Conservation (phyloP, 495 filamentous ascomycete genomes). For the Penicillium coffeae region DNA sequence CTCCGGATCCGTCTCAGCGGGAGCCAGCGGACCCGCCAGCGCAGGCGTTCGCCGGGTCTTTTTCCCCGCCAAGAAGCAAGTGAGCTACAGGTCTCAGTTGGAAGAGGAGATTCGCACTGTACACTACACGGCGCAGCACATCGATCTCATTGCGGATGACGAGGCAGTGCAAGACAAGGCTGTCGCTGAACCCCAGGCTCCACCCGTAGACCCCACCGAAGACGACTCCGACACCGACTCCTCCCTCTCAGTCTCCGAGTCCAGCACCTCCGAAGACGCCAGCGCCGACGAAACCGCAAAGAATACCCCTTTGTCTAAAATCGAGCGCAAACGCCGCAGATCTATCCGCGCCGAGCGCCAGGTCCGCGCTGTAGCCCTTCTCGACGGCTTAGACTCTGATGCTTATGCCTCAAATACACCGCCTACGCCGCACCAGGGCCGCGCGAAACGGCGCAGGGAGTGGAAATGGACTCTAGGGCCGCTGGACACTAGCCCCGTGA, state of each 20-base stretch:
- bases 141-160: constrained; percentile 20
- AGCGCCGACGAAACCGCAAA: constrained; percentile 12
- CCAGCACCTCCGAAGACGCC: constrained; percentile 41
- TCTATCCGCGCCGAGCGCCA: constrained; percentile 36
- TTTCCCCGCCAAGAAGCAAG: constrained; percentile 56
- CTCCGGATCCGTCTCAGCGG: constrained; percentile 38
- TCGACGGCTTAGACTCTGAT: constrained; percentile 33
- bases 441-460: constrained; percentile 49
- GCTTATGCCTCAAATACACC: constrained; percentile 37
- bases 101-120: constrained; percentile 54
- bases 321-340: constrained; percentile 38
- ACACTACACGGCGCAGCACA: constrained; percentile 49
- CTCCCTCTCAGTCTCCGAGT: constrained; percentile 34
- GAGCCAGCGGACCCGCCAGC: constrained; percentile 26
- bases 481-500: constrained; percentile 4
- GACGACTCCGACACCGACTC: constrained; percentile 33
- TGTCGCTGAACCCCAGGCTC: constrained; percentile 2
- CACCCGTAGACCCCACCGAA: constrained; percentile 32
- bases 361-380: constrained; percentile 39
- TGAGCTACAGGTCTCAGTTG: constrained; percentile 49
- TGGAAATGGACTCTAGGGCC: constrained; percentile 58
- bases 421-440: constrained; percentile 46
- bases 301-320: constrained; percentile 11
- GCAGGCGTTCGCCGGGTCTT: constrained; percentile 42
- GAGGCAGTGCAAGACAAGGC: constrained; percentile 1